Evolutionary conservation across 1,139 yeast genomes (phyloP), one percentile per base, ranked within the genome.

Genomic region (Diutina rugosa): DNA sequence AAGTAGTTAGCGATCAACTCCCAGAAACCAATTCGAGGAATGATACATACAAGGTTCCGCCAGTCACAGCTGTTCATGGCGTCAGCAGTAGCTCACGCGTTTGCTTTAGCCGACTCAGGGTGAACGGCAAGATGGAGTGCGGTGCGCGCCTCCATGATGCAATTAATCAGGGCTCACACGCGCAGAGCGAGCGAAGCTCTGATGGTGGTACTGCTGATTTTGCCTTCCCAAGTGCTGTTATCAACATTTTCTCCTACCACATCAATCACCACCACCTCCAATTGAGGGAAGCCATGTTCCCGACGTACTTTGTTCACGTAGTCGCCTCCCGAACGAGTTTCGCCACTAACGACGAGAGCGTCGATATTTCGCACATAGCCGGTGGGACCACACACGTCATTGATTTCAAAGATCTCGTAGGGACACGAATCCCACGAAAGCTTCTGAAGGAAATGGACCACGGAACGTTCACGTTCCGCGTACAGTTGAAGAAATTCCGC

Each of bases 301-400:
- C 59, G 57, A 61, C 99, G 77, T 49, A 76, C 76, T 16, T 81
- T 72, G 64, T 93, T 93, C 51, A 95, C 85, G 60, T 75, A 74
- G 0, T 72, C 79, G 0, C 90, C 98, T 5, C 99, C 99, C 18
- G 77, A 67, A 0, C 77, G 71, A 0, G 97, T 87, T 64, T 95
- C 99, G 51, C 81, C 76, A 62, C 96, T 88, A 7, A 93, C 82
- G 0, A 91, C 83, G 57, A 95, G 76, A 0, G 90, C 87, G 62
- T 90, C 87, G 51, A 95, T 89, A 48, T 83, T 84, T 28, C 77
- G 76, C 2, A 87, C 76, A n/a, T 79, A 77, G 0, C 91, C 96
- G 0, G 99, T 90, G 1, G 99, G 99, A 0, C 99, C 99, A 69
- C 95, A 90, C 0, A 91, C 79, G 67, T 95, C 99, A 59, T 82